Conservation (phyloP, 2,329 filamentous ascomycete genomes). For the Paraphaeosphaeria sporulosa region DNA sequence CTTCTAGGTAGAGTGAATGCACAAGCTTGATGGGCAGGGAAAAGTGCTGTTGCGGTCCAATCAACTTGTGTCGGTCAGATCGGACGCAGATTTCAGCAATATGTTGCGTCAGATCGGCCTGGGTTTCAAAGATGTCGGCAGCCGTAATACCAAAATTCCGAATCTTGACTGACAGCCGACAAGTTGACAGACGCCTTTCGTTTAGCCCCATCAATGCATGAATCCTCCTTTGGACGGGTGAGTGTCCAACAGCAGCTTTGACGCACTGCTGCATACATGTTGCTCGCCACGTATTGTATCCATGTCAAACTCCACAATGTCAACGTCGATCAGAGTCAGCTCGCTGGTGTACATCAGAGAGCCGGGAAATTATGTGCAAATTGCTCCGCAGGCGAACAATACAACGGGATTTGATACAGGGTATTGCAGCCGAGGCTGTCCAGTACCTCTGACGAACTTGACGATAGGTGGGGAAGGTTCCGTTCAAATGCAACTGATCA, state of each 20-base stretch:
- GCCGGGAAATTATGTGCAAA: too few species aligned
- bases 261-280: neutral
- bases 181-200: conserved; percentile 14
- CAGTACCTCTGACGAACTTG: neutral
- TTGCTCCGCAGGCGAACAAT: too few species aligned
- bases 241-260: neutral
- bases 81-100: neutral
- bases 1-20: neutral
- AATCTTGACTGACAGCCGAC: conserved; percentile 13
- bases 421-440: too few species aligned
- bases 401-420: neutral
- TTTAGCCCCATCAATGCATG: neutral
- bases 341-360: neutral
- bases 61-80: conserved; percentile 2
- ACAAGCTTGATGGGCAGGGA: conserved; percentile 1
- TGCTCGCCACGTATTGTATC: too few species aligned
- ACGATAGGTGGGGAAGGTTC: neutral
- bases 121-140: neutral
- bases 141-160: conserved; percentile 1
- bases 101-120: neutral
- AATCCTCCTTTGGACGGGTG: neutral
- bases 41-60: conserved; percentile 8
- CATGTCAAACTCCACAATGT: too few species aligned
- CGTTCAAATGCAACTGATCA: neutral
- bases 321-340: neutral